A percentile compares a stretch with the other conserved stretches of the same genome.
Evolutionary conservation across 2,329 filamentous ascomycete species (phyloP).

Genomic region (Arthrocladium fulminans): DNA sequence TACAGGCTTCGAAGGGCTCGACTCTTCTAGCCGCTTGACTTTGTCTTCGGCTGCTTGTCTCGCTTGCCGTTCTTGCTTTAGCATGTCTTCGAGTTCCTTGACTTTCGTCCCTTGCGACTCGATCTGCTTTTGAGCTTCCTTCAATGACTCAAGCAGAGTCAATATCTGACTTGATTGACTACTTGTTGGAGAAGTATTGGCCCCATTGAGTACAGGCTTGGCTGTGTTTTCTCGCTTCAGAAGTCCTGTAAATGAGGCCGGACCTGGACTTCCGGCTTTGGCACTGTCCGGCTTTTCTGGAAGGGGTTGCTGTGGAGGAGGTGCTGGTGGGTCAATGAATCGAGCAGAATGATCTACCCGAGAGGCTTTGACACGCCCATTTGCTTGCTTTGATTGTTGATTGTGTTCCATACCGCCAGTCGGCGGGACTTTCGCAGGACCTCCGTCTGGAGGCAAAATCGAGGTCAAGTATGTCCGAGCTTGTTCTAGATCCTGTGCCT

Average conservation of each 20-base stretch:
- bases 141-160: conserved; percentile 74
- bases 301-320: conserved; percentile 83
- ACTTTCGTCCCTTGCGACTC: conserved; percentile 73
- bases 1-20: conserved; percentile 32
- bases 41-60: conserved; percentile 77
- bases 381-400: conserved; percentile 35
- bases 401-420: conserved; percentile 36
- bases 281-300: conserved; percentile 80
- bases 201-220: conserved; percentile 48
- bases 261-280: conserved; percentile 38
- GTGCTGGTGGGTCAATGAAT: conserved; percentile 87
- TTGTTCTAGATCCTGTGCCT: conserved; percentile 74
- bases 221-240: conserved; percentile 71
- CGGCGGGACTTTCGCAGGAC: conserved; percentile 37
- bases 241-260: conserved; percentile 45
- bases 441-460: conserved; percentile 63
- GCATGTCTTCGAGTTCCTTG: conserved; percentile 67
- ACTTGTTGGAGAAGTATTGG: conserved; percentile 36
- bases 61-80: conserved; percentile 71
- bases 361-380: conserved; percentile 38
- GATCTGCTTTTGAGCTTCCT: conserved; percentile 74
- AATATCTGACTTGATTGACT: conserved; percentile 65
- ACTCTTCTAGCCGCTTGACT: conserved; percentile 59
- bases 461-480: conserved; percentile 73
- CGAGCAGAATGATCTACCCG: conserved; percentile 70